Conservation (phyloP, 352 stramenopile species). For the Globisporangium viniferum region DNA sequence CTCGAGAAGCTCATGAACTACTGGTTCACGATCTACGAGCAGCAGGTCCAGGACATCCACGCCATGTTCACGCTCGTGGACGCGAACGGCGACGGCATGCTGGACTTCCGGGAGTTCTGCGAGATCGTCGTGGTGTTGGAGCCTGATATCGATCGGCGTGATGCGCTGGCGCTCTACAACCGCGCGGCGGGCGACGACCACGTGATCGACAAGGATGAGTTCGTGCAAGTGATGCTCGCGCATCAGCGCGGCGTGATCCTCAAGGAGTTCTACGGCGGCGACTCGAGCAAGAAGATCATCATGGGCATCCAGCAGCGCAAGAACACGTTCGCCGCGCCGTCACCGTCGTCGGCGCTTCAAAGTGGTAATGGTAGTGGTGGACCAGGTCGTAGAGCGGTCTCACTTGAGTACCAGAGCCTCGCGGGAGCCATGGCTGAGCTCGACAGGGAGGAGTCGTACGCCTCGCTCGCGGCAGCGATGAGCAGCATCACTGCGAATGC, state of each 20-base stretch:
- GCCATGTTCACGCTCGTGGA: constrained; percentile 71
- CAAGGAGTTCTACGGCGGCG: constrained; percentile 53
- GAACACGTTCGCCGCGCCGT: constrained; percentile 24
- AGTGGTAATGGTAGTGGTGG: background rate
- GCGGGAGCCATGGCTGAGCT: constrained; percentile 25
- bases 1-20: constrained; percentile 79
- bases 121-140: constrained; percentile 61
- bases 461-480: constrained; percentile 55
- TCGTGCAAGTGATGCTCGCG: constrained; percentile 70
- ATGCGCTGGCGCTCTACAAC: constrained; percentile 61
- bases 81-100: constrained; percentile 58
- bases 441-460: constrained; percentile 55
- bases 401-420: constrained; percentile 25
- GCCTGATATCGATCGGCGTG: constrained; percentile 58
- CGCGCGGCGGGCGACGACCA: constrained; percentile 62
- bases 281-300: constrained; percentile 54
- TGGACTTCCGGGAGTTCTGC: constrained; percentile 76
- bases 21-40: constrained; percentile 75
- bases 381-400: background rate
- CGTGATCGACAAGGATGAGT: constrained; percentile 79
- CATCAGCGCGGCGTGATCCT: constrained; percentile 67
- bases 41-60: constrained; percentile 76
- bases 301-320: constrained; percentile 49
- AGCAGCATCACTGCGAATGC: constrained; percentile 15
- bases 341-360: background rate